Conservation (phyloP, 2,329 filamentous ascomycete genomes). For the Dothideomycetes sp. region DNA sequence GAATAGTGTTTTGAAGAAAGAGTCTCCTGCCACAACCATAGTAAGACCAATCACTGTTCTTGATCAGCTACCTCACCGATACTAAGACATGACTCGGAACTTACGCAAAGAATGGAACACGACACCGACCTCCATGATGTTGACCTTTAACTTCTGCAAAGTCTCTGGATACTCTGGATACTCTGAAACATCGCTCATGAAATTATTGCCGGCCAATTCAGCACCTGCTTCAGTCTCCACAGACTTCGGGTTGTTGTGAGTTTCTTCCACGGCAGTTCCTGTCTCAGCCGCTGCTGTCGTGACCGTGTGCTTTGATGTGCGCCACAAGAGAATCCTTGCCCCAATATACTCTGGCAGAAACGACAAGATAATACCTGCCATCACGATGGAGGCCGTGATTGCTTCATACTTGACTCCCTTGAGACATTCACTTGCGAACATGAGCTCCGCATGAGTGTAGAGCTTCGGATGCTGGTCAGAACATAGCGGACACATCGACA, state of each 20-base stretch:
- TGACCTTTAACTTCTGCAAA: slow-evolving; percentile 43
- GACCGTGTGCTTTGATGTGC: neutral
- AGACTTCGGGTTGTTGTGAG: neutral
- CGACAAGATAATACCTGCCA: slow-evolving; percentile 64
- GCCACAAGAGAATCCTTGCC: slow-evolving; percentile 44
- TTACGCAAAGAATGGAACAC: slow-evolving; percentile 64
- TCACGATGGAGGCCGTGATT: slow-evolving; percentile 60
- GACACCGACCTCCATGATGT: slow-evolving; percentile 63
- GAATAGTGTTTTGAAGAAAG: slow-evolving; percentile 43
- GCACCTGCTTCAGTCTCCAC: neutral
- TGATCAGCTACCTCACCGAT: neutral
- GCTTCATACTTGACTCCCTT: slow-evolving; percentile 58
- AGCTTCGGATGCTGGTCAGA: slow-evolving; percentile 44
- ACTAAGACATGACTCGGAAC: too few species aligned
- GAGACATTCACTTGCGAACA: slow-evolving; percentile 64
- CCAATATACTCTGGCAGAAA: slow-evolving; percentile 63
- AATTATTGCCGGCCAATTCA: neutral
- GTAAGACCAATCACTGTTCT: slow-evolving; percentile 53
- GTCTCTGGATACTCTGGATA: too few species aligned
- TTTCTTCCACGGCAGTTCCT: neutral
- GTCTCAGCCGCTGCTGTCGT: neutral
- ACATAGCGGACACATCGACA: neutral
- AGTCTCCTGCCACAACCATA: slow-evolving; percentile 45
- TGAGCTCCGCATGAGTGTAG: slow-evolving; percentile 61
- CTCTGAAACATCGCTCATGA: neutral